These are phyloP conservation scores for Penicillium fuscoglaucum DNA, from an alignment of 2,329 filamentous ascomycete genomes.

Conservation along the genomic window DNA sequence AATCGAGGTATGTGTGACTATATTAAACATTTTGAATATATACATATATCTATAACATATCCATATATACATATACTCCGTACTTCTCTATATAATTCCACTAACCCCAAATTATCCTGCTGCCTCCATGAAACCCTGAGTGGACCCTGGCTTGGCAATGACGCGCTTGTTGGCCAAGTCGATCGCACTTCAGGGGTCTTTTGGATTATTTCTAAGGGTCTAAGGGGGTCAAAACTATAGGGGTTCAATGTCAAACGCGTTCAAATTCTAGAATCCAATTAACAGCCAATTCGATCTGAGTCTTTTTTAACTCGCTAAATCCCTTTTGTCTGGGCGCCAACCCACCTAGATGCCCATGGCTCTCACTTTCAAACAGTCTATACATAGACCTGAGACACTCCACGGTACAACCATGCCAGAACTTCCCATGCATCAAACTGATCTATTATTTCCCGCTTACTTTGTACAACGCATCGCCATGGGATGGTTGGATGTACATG, in stretches of 20 bases:
- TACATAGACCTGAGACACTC: constrained; percentile 6
- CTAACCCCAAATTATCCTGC: background rate
- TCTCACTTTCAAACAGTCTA: background rate
- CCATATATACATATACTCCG: too few relatives aligned
- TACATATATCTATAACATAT: too few relatives aligned
- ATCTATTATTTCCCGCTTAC: background rate
- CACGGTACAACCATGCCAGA: background rate
- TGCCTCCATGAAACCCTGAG: background rate
- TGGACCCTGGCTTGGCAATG: constrained; percentile 8
- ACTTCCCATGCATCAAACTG: background rate
- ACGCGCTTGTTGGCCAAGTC: constrained; percentile 3
- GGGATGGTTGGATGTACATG: background rate
- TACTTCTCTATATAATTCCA: too few relatives aligned
- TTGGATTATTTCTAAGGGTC: background rate
- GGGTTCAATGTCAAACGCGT: background rate
- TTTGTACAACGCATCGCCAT: background rate
- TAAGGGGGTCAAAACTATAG: background rate
- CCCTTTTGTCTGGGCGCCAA: background rate
- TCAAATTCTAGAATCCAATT: constrained; percentile 2
- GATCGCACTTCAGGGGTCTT: constrained; percentile 8
- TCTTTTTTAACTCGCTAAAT: background rate
- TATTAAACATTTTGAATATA: background rate
- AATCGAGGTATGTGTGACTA: background rate
- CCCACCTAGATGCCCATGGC: background rate
- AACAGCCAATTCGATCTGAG: background rate